These are phyloP conservation scores for Giardia muris DNA, from an alignment of 208 protist species.

Conservation along the genomic window DNA sequence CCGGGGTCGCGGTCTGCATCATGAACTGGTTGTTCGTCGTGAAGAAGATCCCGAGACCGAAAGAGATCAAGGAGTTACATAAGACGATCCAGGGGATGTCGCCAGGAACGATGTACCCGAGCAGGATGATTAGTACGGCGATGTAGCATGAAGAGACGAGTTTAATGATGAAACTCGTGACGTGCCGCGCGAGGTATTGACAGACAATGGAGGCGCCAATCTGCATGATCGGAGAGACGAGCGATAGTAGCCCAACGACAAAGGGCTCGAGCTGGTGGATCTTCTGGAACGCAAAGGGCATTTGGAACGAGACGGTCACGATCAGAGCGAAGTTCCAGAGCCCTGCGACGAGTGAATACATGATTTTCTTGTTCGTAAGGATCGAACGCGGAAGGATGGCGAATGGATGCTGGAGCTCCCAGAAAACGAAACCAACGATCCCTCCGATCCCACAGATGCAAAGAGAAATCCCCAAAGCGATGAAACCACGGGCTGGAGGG, in stretches of 20 bases:
- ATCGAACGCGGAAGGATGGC: neutral
- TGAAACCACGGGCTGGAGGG: neutral
- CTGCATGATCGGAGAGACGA: neutral
- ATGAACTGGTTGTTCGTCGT: slow-evolving; percentile 14
- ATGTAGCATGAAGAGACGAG: neutral
- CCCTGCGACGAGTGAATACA: slow-evolving; percentile 6
- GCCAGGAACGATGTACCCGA: neutral
- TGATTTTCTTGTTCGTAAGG: slow-evolving; percentile 19
- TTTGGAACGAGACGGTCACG: slow-evolving; percentile 12
- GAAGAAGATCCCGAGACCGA: slow-evolving; percentile 5
- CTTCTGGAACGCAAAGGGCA: neutral
- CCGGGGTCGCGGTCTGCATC: neutral
- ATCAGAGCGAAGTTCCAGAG: slow-evolving; percentile 10
- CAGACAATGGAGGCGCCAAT: neutral
- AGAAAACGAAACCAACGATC: slow-evolving; percentile 17
- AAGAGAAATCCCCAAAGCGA: neutral
- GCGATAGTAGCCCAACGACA: neutral
- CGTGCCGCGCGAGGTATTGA: neutral
- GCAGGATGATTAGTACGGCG: neutral
- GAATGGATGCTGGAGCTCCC: neutral
- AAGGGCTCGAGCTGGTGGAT: neutral
- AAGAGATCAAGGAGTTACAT: neutral
- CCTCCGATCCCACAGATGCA: neutral
- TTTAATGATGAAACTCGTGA: slow-evolving; percentile 18
- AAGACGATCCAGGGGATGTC: neutral